A percentile compares a stretch with the other conserved stretches of the same genome.
These are phyloP conservation scores for Elsinoe perseae DNA, from an alignment of 2,329 filamentous ascomycete genomes.

Conservation along the genomic window DNA sequence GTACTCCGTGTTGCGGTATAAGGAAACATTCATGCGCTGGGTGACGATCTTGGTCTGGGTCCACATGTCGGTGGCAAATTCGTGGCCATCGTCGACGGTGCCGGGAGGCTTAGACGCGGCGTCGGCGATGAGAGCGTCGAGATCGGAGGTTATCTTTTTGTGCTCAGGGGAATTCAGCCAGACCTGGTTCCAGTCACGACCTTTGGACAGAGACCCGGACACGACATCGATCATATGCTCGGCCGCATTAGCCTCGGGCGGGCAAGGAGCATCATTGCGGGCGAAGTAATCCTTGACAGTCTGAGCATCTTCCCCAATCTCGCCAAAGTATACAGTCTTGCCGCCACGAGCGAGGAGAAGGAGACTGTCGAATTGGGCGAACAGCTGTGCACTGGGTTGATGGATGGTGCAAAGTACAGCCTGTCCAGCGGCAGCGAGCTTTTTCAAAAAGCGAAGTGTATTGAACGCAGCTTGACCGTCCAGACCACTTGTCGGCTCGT, in stretches of 20 bases:
- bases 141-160: slow-evolving; percentile 32
- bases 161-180: slow-evolving; percentile 35
- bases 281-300: slow-evolving; percentile 44
- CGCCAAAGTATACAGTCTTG: slow-evolving; percentile 60
- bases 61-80: slow-evolving; percentile 38
- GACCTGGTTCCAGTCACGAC: slow-evolving; percentile 39
- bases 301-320: slow-evolving; percentile 38
- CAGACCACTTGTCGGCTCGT: slow-evolving; percentile 49
- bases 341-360: slow-evolving; percentile 58
- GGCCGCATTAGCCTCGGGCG: slow-evolving; percentile 46
- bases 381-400: slow-evolving; percentile 60
- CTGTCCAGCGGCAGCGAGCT: slow-evolving; percentile 58
- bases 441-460: slow-evolving; percentile 57
- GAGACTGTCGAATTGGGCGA: slow-evolving; percentile 59
- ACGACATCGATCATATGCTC: slow-evolving; percentile 46
- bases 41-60: slow-evolving; percentile 38
- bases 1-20: slow-evolving; percentile 62
- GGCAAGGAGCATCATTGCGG: slow-evolving; percentile 47
- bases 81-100: slow-evolving; percentile 35
- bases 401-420: slow-evolving; percentile 64
- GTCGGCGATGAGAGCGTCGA: slow-evolving; percentile 34
- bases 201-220: slow-evolving; percentile 38
- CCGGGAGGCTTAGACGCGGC: slow-evolving; percentile 31
- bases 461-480: slow-evolving; percentile 62
- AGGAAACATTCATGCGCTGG: slow-evolving; percentile 46